Base-by-base conservation (phyloP, 192 early-diverging fungal genomes). In the Coemansia sp. region DNA sequence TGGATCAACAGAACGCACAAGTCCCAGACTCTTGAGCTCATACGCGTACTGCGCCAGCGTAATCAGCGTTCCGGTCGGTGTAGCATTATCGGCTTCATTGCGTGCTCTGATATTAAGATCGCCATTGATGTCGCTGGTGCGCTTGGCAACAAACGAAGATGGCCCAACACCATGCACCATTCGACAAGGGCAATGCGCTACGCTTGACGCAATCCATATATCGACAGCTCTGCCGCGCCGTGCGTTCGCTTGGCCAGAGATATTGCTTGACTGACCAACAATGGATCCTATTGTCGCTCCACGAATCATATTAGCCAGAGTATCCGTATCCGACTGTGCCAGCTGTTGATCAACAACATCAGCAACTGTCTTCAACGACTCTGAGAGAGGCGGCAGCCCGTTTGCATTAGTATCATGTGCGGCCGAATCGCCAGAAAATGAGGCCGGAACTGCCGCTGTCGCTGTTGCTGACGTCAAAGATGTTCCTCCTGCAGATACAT, bases 121-220 rank as follows among this genome's bases (percentile, higher is more conserved):
- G 25, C 25, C 25, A 25, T 25, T 69, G 51, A 5, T 25, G 2
- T 22, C 20, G 4, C 20, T 17, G 71, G 37, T 19, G 8, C 20
- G 51, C 14, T 54, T 54, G 22, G 51, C 51, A 32, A 76, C 79
- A 76, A 82, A 82, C 16, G 79, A 65, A 48, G 79, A 82, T 0
- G 79, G 79, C 0, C 79, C 79, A 0, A 70, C 62, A 3, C 79
- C 79, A 48, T 82, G 79, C 38, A 76, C 69, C 11, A 58, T 8
- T 45, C 79, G 74, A 20, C 79, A 82, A 1, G 79, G 79, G 38
- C 79, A 82, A 58, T 76, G 79, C 19, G 79, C 79, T 1, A 76
- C 79, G 63, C 79, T 82, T 5, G 68, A 73, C 37, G 63, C 65
- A 0, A 82, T 68, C 79, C 79, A 82, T 25, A 62, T 45, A n/a